Base-by-base conservation (phyloP, 148 eudicot genomes). In the Spergularia bocconei region DNA sequence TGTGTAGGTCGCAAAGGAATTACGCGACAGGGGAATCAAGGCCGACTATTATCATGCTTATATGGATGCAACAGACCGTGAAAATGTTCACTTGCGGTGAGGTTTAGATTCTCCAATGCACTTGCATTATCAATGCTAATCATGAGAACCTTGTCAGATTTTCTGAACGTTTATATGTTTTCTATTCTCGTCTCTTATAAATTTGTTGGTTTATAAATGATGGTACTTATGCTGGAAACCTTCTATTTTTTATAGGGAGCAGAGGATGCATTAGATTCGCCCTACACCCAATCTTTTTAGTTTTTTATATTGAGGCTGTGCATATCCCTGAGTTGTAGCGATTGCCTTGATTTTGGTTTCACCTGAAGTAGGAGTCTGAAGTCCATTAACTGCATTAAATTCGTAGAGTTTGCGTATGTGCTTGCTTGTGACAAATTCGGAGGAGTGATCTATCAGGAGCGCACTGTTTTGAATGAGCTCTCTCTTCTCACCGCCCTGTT, bases 41-140 rank as follows among this genome's bases (percentile, higher is more conserved):
- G 99, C 99, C 76, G 91, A 87, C 80, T 78, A 85, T 82, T 96
- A 96, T 78, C 99, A 96, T 78, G 99, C 99, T 67, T 94, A 96
- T 86, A 96, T 92, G 98, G 98, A 92, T 83, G 98, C 78, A 77
- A 82, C 79, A 80, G 82, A 82, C 73, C 94, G 99, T 72, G 94
- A 92, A 81, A 86, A 86, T 79, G 92, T 96, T 79, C 99, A 96
- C 82, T 74, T 74, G 75, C 77, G 90, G 99, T 92, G 87, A 81
- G 76, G 33, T 67, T 69, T 14, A 47, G 52, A 36, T 36, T 57
- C 55, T 41, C 17, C 5, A 48, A 7, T 75, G 51, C 67, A 61
- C n/a, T 48, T 51, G 56, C 63, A 33, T 15, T 20, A 38, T 1
- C 25, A 16, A 19, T 39, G 56, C 53, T 54, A 71, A 54, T 70